Evolutionary conservation across 805 yeast species (phyloP), one percentile per base, ranked within the genome.

Genomic region (Blastobotrys attinorum): DNA sequence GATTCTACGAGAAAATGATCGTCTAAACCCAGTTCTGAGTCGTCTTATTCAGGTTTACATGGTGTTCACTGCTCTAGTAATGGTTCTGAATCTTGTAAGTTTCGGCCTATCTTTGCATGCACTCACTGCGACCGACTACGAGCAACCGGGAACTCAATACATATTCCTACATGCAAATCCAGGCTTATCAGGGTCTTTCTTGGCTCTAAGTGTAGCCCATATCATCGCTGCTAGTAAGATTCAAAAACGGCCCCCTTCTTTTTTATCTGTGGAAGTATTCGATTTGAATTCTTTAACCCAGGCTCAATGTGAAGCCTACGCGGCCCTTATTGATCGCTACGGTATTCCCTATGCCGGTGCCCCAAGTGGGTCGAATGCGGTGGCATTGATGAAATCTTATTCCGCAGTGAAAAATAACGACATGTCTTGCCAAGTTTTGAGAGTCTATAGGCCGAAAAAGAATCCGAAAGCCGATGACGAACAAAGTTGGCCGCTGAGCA

Each of bases 371-470:
- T 46, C 40, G 11, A 49, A 59, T 37, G 67, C 66, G 3, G 41
- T 63, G 4, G 55, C 62, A 3, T 47, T 63, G 39, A 55, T 63
- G 55, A 45, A 44, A 44, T 61, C 66, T 1, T 63, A 61, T 42
- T 45, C 54, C 3, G 40, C 38, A 13, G 55, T 61, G 15, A 23
- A 56, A 3, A 53, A 59, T 47, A 47, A 40, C 3, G 47, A 48
- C 16, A 53, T 63, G 57, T 42, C 47, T 10, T 59, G 65, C 48
- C 43, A 48, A 25, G 65, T 63, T 3, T 47, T 63, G 16, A 53
- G 67, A 6, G 62, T 63, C 0, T 63, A 50, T 42, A 60, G 56
- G 39, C 56, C 54, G 3, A 31, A 22, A 8, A 27, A 22, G 3
- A 16, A 27, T 23, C 20, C 33, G 5, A 11, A 27, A 15, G 22